Base-by-base conservation (phyloP, 306 rosid genomes). In the Cajanus cajan region DNA sequence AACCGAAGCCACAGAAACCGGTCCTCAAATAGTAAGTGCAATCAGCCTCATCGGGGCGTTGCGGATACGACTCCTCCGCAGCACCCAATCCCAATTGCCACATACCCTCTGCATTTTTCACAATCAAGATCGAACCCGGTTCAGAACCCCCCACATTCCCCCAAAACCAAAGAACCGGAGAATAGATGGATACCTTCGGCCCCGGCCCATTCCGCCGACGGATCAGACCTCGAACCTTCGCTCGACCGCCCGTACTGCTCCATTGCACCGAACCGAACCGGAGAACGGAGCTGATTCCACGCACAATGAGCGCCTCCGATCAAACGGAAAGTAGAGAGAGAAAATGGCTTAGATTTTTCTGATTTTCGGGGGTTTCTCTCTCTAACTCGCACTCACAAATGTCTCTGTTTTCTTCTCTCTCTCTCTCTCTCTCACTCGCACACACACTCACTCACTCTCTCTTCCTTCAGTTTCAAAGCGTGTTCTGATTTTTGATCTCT, bases 1-100 rank as follows among this genome's bases (percentile, higher is more conserved):
- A 74, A 83, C 99, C 99, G 80, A 87, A 96, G 55, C 97, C 98
- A 82, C 97, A 96, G 80, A 84, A 80, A 1, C 99, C 99, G n/a
- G 98, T 93, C 77, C 94, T 86, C 89, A 96, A 82, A 82, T 91
- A 96, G 89, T 87, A 89, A 66, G 73, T 87, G 78, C 99, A 96
- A 87, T 96, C 90, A 69, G 87, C 85, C 80, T 86, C 98, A 40
- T 87, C 87, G n/a, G 96, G 94, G 4, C 99, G 86, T 18, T 85
- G 92, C 5, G 99, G 99, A 73, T 93, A 93, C 73, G 92, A 78
- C 83, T 93, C 99, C 41, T 71, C 86, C 5, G 43, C 74, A 62
- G 81, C 88, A 48, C 90, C 86, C 39, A 91, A 57, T 58, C 88
- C 91, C 85, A 88, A 80, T 81, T 73, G 96, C 96, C 94, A 87